phyloP scores from a whole-genome alignment of 441 rosid genomes.

The Pelargonium citronellum region DNA sequence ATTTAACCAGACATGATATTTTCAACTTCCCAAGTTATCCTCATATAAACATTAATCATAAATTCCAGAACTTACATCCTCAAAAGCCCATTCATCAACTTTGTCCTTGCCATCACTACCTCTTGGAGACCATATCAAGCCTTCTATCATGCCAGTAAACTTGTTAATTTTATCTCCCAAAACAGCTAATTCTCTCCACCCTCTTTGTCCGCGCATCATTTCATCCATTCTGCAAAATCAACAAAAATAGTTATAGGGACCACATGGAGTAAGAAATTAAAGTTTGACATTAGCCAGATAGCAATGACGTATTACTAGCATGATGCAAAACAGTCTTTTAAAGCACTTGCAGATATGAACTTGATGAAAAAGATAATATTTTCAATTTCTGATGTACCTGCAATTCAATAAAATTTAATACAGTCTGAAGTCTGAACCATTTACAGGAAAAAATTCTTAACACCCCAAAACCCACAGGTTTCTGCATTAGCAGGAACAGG shows the following conservation, averaged over 20 bases:
- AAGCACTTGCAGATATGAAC: not conserved
- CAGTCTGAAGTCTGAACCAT: no score
- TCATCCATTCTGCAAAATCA: constrained; percentile 70
- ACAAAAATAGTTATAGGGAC: constrained; percentile 10
- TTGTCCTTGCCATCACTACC: constrained; percentile 41
- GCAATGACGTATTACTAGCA: constrained; percentile 5
- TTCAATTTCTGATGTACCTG: not conserved
- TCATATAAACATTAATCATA: not conserved
- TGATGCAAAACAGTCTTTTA: not conserved
- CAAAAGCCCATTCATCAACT: constrained; percentile 55
- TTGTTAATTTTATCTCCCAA: constrained; percentile 81
- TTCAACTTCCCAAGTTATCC: not conserved
- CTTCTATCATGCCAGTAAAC: constrained; percentile 86
- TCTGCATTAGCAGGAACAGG: not conserved
- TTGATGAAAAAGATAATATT: not conserved
- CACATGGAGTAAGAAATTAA: constrained; percentile 2
- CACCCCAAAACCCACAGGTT: not conserved
- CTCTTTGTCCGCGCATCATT: constrained; percentile 98
- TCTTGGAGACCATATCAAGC: constrained; percentile 87
- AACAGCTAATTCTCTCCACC: constrained; percentile 86
- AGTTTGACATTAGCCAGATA: not conserved
- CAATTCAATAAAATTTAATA: not conserved
- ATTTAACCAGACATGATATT: not conserved
- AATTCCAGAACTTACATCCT: constrained; percentile 48
- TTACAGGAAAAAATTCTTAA: not conserved